Evolutionary conservation across 371 early-diverging fungal species (phyloP).

Genomic region (Sporodiniella umbellata): DNA sequence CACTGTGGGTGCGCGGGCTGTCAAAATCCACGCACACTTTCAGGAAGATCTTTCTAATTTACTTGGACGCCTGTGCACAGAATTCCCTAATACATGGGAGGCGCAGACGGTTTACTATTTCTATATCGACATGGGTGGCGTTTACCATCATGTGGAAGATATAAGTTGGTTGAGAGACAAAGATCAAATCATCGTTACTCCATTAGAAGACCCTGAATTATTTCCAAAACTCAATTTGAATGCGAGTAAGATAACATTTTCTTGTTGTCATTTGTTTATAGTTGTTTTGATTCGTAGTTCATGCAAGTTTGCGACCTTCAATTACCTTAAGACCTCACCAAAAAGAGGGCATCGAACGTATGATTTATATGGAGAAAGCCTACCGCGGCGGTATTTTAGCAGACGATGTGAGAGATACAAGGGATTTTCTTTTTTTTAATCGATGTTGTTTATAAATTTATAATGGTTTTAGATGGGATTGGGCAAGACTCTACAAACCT

Average conservation of each 20-base stretch:
- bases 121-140: constrained; percentile 40
- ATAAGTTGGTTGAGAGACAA: constrained; percentile 37
- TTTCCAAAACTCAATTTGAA: constrained; percentile 32
- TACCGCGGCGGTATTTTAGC: constrained; percentile 42
- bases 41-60: constrained; percentile 24
- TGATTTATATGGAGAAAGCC: constrained; percentile 33
- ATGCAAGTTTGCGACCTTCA: constrained; percentile 28
- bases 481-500: constrained; percentile 40
- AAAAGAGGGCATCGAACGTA: constrained; percentile 33
- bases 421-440: too few species aligned
- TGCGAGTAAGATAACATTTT: constrained; percentile 23
- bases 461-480: constrained; percentile 32
- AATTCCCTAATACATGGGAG: constrained; percentile 26
- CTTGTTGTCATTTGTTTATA: too few species aligned
- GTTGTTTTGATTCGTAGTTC: constrained; percentile 14
- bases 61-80: constrained; percentile 17
- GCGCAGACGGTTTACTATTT: constrained; percentile 25
- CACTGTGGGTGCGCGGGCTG: neutral
- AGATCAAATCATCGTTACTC: constrained; percentile 32
- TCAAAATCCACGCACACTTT: constrained; percentile 25
- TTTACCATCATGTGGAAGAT: constrained; percentile 31
- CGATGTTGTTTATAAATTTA: neutral
- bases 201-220: constrained; percentile 16
- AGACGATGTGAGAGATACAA: constrained; percentile 42
- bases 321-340: constrained; percentile 32